A percentile compares a stretch with the other conserved stretches of the same genome.
These are phyloP conservation scores for Amanita rimosa DNA, from an alignment of 768 basidiomycete species.

Conservation along the genomic window DNA sequence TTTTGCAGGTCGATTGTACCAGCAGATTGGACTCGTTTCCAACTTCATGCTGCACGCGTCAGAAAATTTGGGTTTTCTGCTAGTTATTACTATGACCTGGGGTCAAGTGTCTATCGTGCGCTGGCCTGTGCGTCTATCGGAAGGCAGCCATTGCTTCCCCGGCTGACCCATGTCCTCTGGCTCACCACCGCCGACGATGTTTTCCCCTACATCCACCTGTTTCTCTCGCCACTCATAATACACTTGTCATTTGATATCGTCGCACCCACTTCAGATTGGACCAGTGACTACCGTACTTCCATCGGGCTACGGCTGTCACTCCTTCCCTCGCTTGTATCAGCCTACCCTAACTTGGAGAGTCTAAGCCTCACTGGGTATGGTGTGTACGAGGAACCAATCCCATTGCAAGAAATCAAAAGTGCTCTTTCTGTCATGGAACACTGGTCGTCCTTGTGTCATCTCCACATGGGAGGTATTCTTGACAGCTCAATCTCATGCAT, in stretches of 20 bases:
- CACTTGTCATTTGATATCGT: neutral
- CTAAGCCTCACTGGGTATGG: neutral
- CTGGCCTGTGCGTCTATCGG: neutral
- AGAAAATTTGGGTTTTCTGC: neutral
- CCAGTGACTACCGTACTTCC: neutral
- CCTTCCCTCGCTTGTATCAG: neutral
- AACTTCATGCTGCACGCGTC: neutral
- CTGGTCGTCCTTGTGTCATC: neutral
- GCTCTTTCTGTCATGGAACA: neutral
- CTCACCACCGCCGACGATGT: neutral
- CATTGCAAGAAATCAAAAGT: neutral
- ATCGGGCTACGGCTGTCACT: neutral
- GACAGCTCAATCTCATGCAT: neutral
- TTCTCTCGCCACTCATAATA: neutral
- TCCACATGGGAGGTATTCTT: neutral
- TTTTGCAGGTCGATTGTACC: neutral
- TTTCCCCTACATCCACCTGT: constrained; percentile 1
- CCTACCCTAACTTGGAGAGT: neutral
- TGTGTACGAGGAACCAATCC: no score
- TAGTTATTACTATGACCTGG: neutral
- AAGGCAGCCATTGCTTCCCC: neutral
- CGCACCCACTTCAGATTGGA: neutral
- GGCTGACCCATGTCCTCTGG: neutral
- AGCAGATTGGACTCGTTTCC: constrained; percentile 2
- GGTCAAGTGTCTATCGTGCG: neutral